Percentiles rank a stretch among this genome's conserved stretches.
Evolutionary conservation across 305 asterid species (phyloP).

Genomic region (Fraxinus angustifolia): DNA sequence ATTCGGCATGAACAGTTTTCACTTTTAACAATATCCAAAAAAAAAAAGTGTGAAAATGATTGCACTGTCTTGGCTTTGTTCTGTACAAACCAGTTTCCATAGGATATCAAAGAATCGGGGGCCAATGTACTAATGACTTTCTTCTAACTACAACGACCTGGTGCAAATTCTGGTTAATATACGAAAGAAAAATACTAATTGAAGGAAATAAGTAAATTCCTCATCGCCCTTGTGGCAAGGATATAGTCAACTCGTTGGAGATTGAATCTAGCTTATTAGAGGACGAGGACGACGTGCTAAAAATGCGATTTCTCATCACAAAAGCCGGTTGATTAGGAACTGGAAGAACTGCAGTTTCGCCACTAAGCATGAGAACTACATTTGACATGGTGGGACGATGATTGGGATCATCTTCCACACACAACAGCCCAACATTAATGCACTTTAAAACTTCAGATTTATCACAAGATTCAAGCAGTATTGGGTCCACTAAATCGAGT

Average conservation of each 20-base stretch:
- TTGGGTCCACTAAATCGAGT: neutral
- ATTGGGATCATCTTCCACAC: neutral
- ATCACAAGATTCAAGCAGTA: neutral
- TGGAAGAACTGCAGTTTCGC: neutral
- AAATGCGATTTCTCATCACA: neutral
- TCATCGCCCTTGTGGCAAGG: neutral
- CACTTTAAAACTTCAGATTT: neutral
- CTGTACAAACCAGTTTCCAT: neutral
- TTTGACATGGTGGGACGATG: conserved; percentile 1
- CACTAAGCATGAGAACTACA: neutral
- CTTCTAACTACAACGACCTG: too few species aligned
- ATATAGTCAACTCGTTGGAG: neutral
- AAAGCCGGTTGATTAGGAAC: conserved; percentile 7
- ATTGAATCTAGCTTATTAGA: neutral
- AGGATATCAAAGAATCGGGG: neutral
- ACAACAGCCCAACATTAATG: neutral
- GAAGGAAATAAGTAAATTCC: neutral
- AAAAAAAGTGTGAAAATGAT: neutral
- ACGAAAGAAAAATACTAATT: too few species aligned
- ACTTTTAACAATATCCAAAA: too few species aligned
- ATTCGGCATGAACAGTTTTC: too few species aligned
- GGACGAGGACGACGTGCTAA: neutral
- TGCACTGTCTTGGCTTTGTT: neutral
- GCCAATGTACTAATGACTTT: too few species aligned
- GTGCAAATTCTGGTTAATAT: too few species aligned